These are phyloP conservation scores for Pyricularia pennisetigena DNA, from an alignment of 2,329 filamentous ascomycete species.

Conservation along the genomic window DNA sequence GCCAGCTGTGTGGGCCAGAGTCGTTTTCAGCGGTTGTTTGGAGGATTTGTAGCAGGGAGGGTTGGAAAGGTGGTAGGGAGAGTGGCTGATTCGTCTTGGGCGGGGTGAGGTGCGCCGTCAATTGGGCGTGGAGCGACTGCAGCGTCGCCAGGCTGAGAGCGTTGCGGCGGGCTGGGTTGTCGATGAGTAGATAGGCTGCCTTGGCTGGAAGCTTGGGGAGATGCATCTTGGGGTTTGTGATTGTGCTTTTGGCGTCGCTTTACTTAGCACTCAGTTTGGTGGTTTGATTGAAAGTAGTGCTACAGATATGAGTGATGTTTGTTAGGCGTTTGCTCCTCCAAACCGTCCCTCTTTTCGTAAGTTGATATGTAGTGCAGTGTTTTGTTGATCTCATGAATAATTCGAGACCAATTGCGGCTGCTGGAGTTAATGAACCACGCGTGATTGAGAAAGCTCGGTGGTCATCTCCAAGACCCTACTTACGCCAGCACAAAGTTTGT, in stretches of 20 bases:
- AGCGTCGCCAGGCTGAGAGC: conserved; percentile 16
- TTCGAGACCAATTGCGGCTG: neutral
- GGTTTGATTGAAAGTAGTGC: neutral
- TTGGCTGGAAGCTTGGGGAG: conserved; percentile 16
- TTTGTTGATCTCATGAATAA: neutral
- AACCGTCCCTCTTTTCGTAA: neutral
- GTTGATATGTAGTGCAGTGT: neutral
- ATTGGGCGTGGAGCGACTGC: conserved; percentile 15
- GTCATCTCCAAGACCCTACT: neutral
- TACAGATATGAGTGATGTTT: neutral
- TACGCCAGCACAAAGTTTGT: neutral
- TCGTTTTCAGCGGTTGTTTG: conserved; percentile 5
- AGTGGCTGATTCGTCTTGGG: conserved; percentile 12
- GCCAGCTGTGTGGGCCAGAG: conserved; percentile 15
- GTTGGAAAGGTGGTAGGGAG: conserved; percentile 18
- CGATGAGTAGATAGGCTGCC: conserved; percentile 16
- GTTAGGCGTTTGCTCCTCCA: neutral
- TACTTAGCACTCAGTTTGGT: neutral
- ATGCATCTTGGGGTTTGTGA: neutral
- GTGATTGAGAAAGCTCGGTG: neutral
- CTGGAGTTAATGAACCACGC: neutral
- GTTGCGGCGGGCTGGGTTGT: conserved; percentile 16
- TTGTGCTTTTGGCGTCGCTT: neutral
- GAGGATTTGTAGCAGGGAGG: conserved; percentile 11
- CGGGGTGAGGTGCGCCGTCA: conserved; percentile 14